Evolutionary conservation across 495 filamentous ascomycete genomes (phyloP), one percentile per base, ranked within the genome.

Genomic region (Staphylotrichum tortipilum): DNA sequence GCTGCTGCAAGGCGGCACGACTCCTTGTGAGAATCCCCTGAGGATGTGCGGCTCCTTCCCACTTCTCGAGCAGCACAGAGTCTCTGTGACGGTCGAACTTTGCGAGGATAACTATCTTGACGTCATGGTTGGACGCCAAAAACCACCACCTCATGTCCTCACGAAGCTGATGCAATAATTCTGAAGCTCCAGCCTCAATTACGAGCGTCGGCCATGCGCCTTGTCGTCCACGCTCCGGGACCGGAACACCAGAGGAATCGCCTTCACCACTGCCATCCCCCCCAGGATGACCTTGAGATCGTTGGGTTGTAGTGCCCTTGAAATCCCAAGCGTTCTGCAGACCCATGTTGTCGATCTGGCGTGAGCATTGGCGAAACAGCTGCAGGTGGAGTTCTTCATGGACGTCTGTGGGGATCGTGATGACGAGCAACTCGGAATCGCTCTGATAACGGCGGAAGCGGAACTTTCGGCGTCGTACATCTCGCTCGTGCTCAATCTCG

Each of bases 71-170:
- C 23, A 65, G 56, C 12, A 3, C 38, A 3, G n/a, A 31, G 4
- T 50, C 42, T 9, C 10, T 23, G n/a, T n/a, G n/a, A 15, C 36
- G 17, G 33, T 57, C 48, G 44, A 59, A 52, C 29, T 55, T 60
- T 22, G 54, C 43, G 12, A 60, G 49, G 33, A 68, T 4, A 11
- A 66, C 59, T 18, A 65, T 59, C 30, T 62, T 58, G 22, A 65
- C 61, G 7, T 57, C 29, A 21, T 64, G 63, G 23, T 57, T 24
- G 15, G 64, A 67, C 31, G 61, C 47, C 0, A 31, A 11, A 38
- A 69, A 65, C 66, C 66, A 65, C 56, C 56, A 65, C 38, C 41
- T 49, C 43, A 60, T 62, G 52, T 63, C 55, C 14, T 49, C 33
- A 17, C 49, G 52, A 7, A 69, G 39, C 36, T 54, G 33, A 14